A percentile compares a stretch with the other conserved stretches of the same genome.
These are phyloP conservation scores for Thermothelomyces thermophilus DNA, from an alignment of 2,329 filamentous ascomycete genomes.

Conservation along the genomic window DNA sequence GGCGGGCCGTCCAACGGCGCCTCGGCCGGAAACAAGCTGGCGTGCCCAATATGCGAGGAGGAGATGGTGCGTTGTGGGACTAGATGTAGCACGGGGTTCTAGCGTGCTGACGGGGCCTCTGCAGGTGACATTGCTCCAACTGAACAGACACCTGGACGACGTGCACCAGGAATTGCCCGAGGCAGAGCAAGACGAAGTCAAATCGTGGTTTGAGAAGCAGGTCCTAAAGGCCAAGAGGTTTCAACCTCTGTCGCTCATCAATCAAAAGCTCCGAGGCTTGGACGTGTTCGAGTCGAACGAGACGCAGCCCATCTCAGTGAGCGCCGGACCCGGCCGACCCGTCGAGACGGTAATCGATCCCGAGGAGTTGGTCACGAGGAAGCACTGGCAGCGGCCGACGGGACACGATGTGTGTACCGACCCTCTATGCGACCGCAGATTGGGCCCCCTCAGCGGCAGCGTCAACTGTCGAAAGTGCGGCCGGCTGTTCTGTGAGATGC, in stretches of 20 bases:
- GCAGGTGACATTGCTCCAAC: constrained; percentile 82
- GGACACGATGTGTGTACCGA: constrained; percentile 78
- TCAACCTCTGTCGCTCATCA: constrained; percentile 82
- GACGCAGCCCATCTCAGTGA: constrained; percentile 38
- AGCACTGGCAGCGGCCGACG: constrained; percentile 79
- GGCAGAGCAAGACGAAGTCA: constrained; percentile 85
- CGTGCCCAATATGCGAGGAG: constrained; percentile 97
- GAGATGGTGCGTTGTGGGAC: constrained; percentile 68
- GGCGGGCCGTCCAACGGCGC: constrained; percentile 47
- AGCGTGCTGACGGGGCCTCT: neutral
- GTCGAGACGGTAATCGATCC: constrained; percentile 57
- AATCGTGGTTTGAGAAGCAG: constrained; percentile 94
- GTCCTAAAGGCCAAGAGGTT: constrained; percentile 90
- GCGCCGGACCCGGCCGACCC: constrained; percentile 34
- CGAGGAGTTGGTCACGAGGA: constrained; percentile 79
- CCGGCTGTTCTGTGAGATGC: constrained; percentile 88
- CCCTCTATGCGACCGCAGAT: constrained; percentile 70
- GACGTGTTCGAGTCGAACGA: constrained; percentile 94
- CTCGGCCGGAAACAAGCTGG: constrained; percentile 59
- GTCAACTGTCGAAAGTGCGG: constrained; percentile 94
- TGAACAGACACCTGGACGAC: constrained; percentile 83
- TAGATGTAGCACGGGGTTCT: too few relatives aligned
- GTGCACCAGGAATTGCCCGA: constrained; percentile 83
- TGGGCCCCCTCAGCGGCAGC: constrained; percentile 73
- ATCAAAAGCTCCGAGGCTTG: constrained; percentile 86